Conservation (phyloP, 345 rosid species). For the Acer negundo region DNA sequence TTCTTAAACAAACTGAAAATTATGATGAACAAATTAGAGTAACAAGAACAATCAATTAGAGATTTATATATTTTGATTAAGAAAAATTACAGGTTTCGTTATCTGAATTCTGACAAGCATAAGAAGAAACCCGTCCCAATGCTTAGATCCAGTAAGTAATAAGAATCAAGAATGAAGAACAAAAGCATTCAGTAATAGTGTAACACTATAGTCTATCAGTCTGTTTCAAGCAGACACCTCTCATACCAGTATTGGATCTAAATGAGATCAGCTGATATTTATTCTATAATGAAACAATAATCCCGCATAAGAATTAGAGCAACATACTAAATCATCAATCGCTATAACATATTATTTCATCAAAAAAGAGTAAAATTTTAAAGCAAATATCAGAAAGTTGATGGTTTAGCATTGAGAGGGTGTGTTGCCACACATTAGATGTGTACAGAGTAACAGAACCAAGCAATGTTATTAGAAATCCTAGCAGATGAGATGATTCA, state of each 20-base stretch:
- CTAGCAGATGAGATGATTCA: too few species aligned
- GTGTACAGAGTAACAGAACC: too few species aligned
- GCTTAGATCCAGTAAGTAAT: neutral
- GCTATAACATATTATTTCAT: neutral
- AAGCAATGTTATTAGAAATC: too few species aligned
- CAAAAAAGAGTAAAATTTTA: too few species aligned
- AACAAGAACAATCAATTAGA: neutral
- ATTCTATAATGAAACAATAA: neutral
- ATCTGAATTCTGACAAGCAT: neutral
- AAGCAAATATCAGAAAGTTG: neutral
- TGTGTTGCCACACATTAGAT: neutral
- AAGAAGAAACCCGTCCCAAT: neutral
- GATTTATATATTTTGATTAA: neutral
- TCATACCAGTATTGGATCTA: neutral
- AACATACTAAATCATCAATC: neutral
- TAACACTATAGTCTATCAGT: neutral
- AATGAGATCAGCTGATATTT: neutral
- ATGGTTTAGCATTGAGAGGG: neutral
- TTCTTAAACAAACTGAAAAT: neutral
- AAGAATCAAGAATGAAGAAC: neutral
- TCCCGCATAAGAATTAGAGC: too few species aligned
- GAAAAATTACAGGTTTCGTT: neutral
- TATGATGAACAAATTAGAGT: neutral
- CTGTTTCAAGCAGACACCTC: neutral
- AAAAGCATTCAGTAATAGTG: neutral